A percentile compares a stretch with the other conserved stretches of the same genome.
phyloP scores from a whole-genome alignment of 1,284 basidiomycete genomes.

The Moesziomyces aphidis region DNA sequence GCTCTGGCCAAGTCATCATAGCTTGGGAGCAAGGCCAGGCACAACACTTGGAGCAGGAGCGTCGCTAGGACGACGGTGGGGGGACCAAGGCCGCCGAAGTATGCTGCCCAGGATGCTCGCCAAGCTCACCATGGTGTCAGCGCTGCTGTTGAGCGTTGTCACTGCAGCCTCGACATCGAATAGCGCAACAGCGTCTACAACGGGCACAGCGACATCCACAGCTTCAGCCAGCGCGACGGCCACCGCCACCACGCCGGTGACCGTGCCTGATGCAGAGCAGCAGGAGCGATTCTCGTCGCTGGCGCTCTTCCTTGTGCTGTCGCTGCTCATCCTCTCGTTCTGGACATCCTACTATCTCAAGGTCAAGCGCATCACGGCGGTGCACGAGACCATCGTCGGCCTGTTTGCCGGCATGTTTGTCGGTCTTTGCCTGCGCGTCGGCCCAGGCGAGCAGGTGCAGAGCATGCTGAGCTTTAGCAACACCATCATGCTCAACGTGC shows the following conservation, averaged over 20 bases:
- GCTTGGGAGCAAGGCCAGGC: not conserved
- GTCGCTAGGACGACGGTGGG: not conserved
- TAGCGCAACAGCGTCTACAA: not conserved
- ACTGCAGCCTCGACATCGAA: constrained; percentile 1
- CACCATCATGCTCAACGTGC: constrained; percentile 96
- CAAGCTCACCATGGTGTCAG: constrained; percentile 6
- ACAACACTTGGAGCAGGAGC: not conserved
- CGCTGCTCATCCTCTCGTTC: constrained; percentile 91
- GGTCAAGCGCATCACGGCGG: constrained; percentile 91
- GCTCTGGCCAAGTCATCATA: too few relatives aligned
- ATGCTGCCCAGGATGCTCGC: constrained; percentile 18
- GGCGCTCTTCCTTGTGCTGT: constrained; percentile 78
- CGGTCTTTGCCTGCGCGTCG: constrained; percentile 87
- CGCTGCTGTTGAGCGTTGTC: not conserved
- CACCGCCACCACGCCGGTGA: not conserved
- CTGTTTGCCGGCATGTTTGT: constrained; percentile 96
- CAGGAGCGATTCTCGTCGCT: constrained; percentile 64
- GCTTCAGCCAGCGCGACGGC: not conserved
- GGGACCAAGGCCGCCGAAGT: not conserved
- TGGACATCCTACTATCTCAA: constrained; percentile 98
- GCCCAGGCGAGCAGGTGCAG: constrained; percentile 91
- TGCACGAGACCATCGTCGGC: constrained; percentile 96
- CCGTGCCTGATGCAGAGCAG: constrained; percentile 60
- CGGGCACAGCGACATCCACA: constrained; percentile 2
- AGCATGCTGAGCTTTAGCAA: constrained; percentile 98